Base-by-base conservation (phyloP, 163 green algal species). In the Picocystis sp. region DNA sequence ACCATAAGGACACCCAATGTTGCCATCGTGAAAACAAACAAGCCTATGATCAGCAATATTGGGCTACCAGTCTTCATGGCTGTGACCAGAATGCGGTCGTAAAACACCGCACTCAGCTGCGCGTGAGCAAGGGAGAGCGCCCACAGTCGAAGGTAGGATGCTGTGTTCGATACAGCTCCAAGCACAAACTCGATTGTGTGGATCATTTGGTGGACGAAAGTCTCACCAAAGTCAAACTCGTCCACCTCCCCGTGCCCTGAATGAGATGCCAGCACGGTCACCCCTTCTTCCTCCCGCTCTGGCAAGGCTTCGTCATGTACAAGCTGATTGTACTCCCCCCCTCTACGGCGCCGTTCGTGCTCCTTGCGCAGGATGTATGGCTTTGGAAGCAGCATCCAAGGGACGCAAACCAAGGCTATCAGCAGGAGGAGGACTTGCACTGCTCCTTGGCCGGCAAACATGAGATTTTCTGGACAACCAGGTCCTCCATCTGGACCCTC, bases 161-260 rank as follows among this genome's bases (percentile, higher is more conserved):
- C 90, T 10, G 90, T 99, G 80, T 99, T 99, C 58, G 78, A 93
- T 5, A 99, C 82, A 21, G 89, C 87, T 14, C 90, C 90, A 61
- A 99, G 77, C 52, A 96, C 89, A 70, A 99, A 99, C 75, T 99
- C 90, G 43, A 99, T 96, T 9, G 90, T 96, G 80, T 99, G 90
- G 63, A 99, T 99, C 79, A 94, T 95, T 77, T 97, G 80, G 47
- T 79, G 70, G 62, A 94, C 86, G 44, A 89, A 62, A 22, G 93
- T 63, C 58, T 98, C 89, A 1, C 79, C 67, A 67, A 97, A 98
- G 25, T 96, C 75, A 64, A 98, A 98, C 47, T 91, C 73, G 12
- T 70, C 64, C 14, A 56, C 72, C 23, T 79, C 70, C 1, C 74
- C 73, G 25, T 84, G 62, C 13, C 73, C 69, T 44, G 76, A 63